Percentiles rank a stretch among this genome's conserved stretches.
phyloP scores from a whole-genome alignment of 2,329 filamentous ascomycete genomes.

The Neurospora sp. region DNA sequence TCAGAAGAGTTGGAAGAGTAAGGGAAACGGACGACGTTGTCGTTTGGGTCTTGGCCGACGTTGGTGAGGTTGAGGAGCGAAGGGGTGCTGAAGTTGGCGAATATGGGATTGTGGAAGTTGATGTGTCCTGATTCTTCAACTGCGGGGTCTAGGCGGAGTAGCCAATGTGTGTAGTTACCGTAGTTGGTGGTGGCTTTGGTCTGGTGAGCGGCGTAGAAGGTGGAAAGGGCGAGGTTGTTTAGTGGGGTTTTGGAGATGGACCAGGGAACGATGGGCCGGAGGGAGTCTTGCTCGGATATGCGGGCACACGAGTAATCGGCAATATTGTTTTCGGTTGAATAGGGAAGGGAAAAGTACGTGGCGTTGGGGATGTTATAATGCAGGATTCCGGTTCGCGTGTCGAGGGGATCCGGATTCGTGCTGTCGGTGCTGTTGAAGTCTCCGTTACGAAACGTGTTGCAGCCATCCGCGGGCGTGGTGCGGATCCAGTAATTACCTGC shows the following conservation, averaged over 20 bases:
- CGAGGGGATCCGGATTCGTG: constrained; percentile 1
- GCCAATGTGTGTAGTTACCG: constrained; percentile 3
- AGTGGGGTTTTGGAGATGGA: constrained; percentile 5
- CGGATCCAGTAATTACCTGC: constrained; percentile 13
- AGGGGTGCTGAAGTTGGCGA: constrained; percentile 7
- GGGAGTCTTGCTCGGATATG: neutral
- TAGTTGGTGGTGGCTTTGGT: neutral
- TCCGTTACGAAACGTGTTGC: constrained; percentile 10
- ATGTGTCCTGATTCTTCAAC: neutral
- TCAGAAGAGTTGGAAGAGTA: neutral
- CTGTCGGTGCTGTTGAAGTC: constrained; percentile 5
- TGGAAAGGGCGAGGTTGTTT: constrained; percentile 6
- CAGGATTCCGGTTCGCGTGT: constrained; percentile 13
- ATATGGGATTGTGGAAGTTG: constrained; percentile 5
- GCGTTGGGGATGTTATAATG: constrained; percentile 8
- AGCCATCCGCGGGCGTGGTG: constrained; percentile 14
- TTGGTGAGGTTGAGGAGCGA: constrained; percentile 5
- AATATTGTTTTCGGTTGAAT: neutral
- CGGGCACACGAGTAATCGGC: neutral
- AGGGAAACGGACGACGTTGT: constrained; percentile 1
- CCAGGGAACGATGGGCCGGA: constrained; percentile 10
- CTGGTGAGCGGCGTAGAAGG: constrained; percentile 4
- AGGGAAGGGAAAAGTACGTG: constrained; percentile 9
- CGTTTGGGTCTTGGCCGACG: neutral
- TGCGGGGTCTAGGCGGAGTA: constrained; percentile 2